Conservation (phyloP, 2,329 filamentous ascomycete genomes). For the Apiospora malaysiana region DNA sequence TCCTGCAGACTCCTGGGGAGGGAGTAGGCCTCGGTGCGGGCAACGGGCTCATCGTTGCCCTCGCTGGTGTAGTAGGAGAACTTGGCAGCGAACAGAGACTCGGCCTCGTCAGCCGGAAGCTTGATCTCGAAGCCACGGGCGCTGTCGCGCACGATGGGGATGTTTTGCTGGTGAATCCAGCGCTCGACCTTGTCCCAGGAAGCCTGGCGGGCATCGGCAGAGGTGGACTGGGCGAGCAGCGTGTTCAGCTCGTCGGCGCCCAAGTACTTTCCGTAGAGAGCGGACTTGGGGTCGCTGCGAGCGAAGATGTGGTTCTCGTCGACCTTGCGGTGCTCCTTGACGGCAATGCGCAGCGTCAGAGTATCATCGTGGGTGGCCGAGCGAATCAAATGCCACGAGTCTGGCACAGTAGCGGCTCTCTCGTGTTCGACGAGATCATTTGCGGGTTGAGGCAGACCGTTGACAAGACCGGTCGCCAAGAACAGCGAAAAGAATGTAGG, state of each 20-base stretch:
- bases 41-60: background rate
- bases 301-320: slow-evolving; percentile 11
- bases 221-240: background rate
- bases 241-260: background rate
- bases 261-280: background rate
- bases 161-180: slow-evolving; percentile 7
- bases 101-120: background rate
- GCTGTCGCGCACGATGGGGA: background rate
- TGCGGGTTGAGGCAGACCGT: background rate
- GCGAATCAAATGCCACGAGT: slow-evolving; percentile 1
- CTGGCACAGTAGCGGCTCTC: background rate
- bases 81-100: slow-evolving; percentile 1
- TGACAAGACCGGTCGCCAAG: background rate
- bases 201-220: background rate
- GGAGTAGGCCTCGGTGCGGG: slow-evolving; percentile 21
- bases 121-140: slow-evolving; percentile 17
- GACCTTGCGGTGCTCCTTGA: slow-evolving; percentile 12
- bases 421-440: slow-evolving; percentile 11
- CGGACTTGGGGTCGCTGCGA: slow-evolving; percentile 9
- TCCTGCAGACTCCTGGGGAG: background rate
- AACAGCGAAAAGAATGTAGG: background rate
- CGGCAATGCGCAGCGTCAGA: slow-evolving; percentile 18
- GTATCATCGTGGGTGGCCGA: background rate
- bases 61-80: slow-evolving; percentile 19
- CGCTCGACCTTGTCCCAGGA: slow-evolving; percentile 14